phyloP scores from a whole-genome alignment of 192 early-diverging fungal species.

The Coemansia sp. region DNA sequence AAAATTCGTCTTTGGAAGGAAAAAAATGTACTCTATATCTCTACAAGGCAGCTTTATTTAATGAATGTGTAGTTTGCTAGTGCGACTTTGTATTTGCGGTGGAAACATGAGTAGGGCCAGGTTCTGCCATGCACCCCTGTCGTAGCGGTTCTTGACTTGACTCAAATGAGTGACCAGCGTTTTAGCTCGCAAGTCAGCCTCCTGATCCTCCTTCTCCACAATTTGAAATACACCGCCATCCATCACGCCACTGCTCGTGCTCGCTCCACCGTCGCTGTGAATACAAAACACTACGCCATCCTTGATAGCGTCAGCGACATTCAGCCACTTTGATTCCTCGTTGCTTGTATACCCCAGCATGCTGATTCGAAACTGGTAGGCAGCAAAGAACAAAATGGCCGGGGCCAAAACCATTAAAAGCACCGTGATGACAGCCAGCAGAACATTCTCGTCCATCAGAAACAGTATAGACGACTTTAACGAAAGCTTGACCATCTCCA shows the following conservation, averaged over 20 bases:
- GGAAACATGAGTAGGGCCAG: conserved; percentile 27
- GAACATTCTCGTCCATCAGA: conserved; percentile 26
- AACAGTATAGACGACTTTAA: conserved; percentile 37
- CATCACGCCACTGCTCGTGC: not conserved
- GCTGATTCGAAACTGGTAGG: conserved; percentile 46
- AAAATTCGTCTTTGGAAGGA: not conserved
- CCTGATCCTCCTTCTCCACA: conserved; percentile 48
- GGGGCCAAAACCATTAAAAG: conserved; percentile 40
- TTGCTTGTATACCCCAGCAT: conserved; percentile 49
- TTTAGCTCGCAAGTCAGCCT: conserved; percentile 19
- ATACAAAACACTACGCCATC: conserved; percentile 47
- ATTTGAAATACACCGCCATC: conserved; percentile 8
- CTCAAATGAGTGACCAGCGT: conserved; percentile 23
- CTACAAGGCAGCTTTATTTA: not conserved
- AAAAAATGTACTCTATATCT: not conserved
- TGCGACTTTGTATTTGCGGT: not conserved
- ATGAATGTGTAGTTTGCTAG: not conserved
- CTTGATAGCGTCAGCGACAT: conserved; percentile 32
- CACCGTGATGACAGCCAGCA: conserved; percentile 30
- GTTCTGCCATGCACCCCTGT: conserved; percentile 42
- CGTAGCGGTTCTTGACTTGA: conserved; percentile 45
- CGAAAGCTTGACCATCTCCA: conserved; percentile 20
- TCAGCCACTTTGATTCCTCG: conserved; percentile 52
- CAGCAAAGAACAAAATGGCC: conserved; percentile 32
- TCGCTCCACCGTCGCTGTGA: not conserved